Percentiles rank a stretch among this genome's conserved stretches.
phyloP scores from a whole-genome alignment of 495 filamentous ascomycete genomes.

The Penicillium manginii region DNA sequence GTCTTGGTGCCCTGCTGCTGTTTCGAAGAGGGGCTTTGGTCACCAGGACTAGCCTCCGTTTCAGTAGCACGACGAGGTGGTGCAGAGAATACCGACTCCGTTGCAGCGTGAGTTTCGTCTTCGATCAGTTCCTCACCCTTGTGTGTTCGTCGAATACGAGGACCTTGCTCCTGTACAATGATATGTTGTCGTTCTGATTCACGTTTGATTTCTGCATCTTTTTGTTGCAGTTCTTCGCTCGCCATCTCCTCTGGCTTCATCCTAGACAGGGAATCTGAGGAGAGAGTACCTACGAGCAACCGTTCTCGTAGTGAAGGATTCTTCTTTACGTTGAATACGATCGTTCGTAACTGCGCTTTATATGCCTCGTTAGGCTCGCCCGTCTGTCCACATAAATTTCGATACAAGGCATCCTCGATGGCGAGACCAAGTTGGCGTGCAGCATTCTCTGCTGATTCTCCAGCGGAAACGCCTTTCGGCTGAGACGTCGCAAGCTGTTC shows the following conservation, averaged over 20 bases:
- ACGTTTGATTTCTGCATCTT: constrained; percentile 71
- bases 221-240: constrained; percentile 82
- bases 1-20: constrained; percentile 27
- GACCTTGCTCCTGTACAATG: constrained; percentile 79
- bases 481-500: constrained; percentile 54
- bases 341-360: constrained; percentile 60
- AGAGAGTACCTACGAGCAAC: constrained; percentile 69
- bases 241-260: constrained; percentile 91
- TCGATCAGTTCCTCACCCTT: constrained; percentile 93
- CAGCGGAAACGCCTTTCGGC: constrained; percentile 54
- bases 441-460: constrained; percentile 54
- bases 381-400: constrained; percentile 54
- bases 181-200: constrained; percentile 88
- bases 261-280: constrained; percentile 70
- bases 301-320: constrained; percentile 79
- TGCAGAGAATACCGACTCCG: constrained; percentile 54
- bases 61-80: constrained; percentile 44
- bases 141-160: constrained; percentile 86
- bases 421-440: constrained; percentile 63
- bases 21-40: constrained; percentile 41
- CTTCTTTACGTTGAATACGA: constrained; percentile 82
- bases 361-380: constrained; percentile 58
- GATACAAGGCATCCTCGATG: constrained; percentile 73
- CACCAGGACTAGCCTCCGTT: constrained; percentile 40
- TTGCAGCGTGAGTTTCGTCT: constrained; percentile 57